Evolutionary conservation across 208 protist species (phyloP).

Genomic region (Strigomonas culicis): DNA sequence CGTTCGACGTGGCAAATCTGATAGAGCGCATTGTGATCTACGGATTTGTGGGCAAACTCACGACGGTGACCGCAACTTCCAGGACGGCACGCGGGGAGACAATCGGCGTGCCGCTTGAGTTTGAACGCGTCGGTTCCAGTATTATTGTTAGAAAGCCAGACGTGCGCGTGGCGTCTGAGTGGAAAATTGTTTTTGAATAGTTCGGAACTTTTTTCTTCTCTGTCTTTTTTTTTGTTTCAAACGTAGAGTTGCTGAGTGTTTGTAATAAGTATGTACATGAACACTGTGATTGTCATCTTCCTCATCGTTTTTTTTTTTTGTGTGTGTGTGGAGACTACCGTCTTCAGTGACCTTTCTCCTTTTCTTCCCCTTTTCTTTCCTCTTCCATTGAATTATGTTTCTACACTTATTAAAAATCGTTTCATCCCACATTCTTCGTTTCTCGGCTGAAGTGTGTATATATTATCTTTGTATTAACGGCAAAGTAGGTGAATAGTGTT

Average conservation of each 20-base stretch:
- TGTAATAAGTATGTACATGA: no score
- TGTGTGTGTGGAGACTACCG: slow-evolving; percentile 9
- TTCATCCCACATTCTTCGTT: no score
- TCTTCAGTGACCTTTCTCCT: no score
- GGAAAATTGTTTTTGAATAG: slow-evolving; percentile 50
- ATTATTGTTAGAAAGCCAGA: slow-evolving; percentile 64
- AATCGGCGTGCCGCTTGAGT: slow-evolving; percentile 31
- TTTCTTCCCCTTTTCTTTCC: no score
- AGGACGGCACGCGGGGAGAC: not conserved
- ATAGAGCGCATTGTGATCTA: slow-evolving; percentile 75
- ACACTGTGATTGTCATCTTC: no score
- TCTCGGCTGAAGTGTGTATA: no score
- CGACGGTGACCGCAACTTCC: slow-evolving; percentile 6
- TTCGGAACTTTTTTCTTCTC: not conserved
- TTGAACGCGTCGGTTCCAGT: slow-evolving; percentile 41
- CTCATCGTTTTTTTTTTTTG: slow-evolving; percentile 1
- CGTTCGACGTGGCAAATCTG: slow-evolving; percentile 18
- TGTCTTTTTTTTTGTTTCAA: not conserved
- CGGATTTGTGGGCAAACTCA: slow-evolving; percentile 36
- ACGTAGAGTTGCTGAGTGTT: no score
- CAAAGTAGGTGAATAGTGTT: no score
- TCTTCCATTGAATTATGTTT: no score
- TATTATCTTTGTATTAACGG: no score
- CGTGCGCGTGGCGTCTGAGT: slow-evolving; percentile 45
- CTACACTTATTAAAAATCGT: no score